Conservation (phyloP, 805 yeast genomes). For the Yamadazyma nakazawae region DNA sequence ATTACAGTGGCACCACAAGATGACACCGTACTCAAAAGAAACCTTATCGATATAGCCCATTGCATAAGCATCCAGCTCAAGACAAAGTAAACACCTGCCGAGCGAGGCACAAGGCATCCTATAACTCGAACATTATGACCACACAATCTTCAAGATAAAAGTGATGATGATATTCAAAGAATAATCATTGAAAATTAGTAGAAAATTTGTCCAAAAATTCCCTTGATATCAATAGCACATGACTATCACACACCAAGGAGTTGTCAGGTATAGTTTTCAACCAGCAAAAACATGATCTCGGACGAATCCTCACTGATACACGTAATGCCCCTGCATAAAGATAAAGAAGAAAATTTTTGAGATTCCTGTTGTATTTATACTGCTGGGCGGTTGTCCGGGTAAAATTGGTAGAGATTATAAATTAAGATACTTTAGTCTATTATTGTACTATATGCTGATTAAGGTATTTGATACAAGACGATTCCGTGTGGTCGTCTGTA, state of each 20-base stretch:
- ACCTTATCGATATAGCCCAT: constrained; percentile 41
- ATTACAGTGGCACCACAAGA: constrained; percentile 46
- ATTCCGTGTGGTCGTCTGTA: neutral
- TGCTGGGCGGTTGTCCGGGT: constrained; percentile 2
- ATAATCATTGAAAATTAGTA: constrained; percentile 3
- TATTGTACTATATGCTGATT: neutral
- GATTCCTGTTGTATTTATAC: constrained; percentile 1
- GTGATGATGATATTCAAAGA: constrained; percentile 10
- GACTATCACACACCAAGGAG: constrained; percentile 44
- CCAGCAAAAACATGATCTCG: constrained; percentile 99
- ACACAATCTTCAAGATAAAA: constrained; percentile 9
- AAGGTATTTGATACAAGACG: constrained; percentile 3
- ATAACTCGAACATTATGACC: constrained; percentile 10
- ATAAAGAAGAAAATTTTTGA: constrained; percentile 38
- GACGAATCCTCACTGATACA: constrained; percentile 99
- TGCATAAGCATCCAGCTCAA: constrained; percentile 46
- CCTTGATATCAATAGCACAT: constrained; percentile 52
- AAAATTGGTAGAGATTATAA: neutral
- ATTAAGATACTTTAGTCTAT: neutral
- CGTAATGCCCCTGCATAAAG: constrained; percentile 99
- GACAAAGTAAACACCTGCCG: constrained; percentile 35
- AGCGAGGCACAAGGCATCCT: constrained; percentile 47
- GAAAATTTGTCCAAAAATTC: constrained; percentile 65
- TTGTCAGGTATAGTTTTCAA: constrained; percentile 98
- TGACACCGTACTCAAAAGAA: constrained; percentile 47